Base-by-base conservation (phyloP, 2,329 filamentous ascomycete species). In the Erysiphe pulchra region DNA sequence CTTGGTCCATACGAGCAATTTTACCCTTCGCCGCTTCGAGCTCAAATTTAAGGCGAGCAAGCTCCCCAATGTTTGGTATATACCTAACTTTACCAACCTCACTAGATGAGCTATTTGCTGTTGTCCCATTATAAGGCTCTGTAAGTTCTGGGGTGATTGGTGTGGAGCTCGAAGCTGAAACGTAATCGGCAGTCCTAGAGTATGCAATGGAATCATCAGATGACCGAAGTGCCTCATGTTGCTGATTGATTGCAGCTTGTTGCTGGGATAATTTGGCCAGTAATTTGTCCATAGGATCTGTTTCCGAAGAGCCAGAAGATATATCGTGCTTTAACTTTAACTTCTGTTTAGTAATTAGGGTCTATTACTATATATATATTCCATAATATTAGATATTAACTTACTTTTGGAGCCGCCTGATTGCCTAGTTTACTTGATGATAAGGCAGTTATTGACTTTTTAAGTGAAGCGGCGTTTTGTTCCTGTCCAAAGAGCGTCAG, bases 231-330 rank as follows among this genome's bases (percentile, higher is more conserved):
- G 65, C 65, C 47, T 71, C 65, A 49, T 69, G 70, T 55, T 79
- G 73, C 58, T 73, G 68, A 44, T 65, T 65, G 44, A 77, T 60
- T n/a, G 67, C 58, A 39, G 64, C 64, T 55, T 78, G 73, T 55
- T 84, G 78, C 58, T 85, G 76, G n/a, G 73, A 73, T 42, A 87
- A 67, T 57, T 77, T 80, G 47, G 77, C 73, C 51, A 85, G 64
- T 45, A 85, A 71, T 48, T 76, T 76, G 54, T 90, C 81, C 66
- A 86, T 74, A 9, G 69, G 66, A 46, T 66, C 69, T 30, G 61
- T 51, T 37, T 69, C 66, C 42, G 56, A 50, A 11, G 58, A 50
- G 6, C 28, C 31, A 7, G 54, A 56, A 10, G 58, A 53, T 31
- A 55, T 50, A 13, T 70, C 66, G 52, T 68, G 65, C 49, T 56